Evolutionary conservation across 768 basidiomycete genomes (phyloP).

Genomic region (Lyophyllum atratum): DNA sequence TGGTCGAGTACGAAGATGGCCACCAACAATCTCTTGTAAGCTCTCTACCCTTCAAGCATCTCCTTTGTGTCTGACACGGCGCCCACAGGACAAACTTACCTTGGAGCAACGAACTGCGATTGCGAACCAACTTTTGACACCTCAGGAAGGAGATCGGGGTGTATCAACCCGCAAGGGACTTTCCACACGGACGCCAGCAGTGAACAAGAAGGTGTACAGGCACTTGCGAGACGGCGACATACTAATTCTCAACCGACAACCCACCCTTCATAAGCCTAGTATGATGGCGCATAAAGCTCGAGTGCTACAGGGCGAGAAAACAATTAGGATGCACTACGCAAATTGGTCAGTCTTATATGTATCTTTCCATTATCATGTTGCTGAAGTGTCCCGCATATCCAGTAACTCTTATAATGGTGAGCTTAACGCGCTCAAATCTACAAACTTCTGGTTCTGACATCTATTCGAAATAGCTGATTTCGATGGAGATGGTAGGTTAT

Average conservation of each 20-base stretch:
- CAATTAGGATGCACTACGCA: slow-evolving; percentile 99
- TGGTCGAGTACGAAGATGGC: slow-evolving; percentile 96
- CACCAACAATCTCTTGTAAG: slow-evolving; percentile 79
- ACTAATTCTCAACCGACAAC: slow-evolving; percentile 94
- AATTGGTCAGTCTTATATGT: slow-evolving; percentile 73
- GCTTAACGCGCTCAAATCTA: slow-evolving; percentile 20
- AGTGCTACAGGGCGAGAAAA: slow-evolving; percentile 94
- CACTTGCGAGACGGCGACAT: slow-evolving; percentile 95
- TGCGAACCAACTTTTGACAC: slow-evolving; percentile 93
- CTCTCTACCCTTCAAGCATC: background rate
- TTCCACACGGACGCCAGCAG: slow-evolving; percentile 71
- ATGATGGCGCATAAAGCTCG: slow-evolving; percentile 99
- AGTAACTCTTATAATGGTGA: slow-evolving; percentile 97
- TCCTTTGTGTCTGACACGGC: slow-evolving; percentile 2
- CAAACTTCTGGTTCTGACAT: background rate
- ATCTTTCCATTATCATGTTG: background rate
- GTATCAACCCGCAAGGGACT: slow-evolving; percentile 53
- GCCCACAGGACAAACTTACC: slow-evolving; percentile 73
- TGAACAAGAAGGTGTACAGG: slow-evolving; percentile 97
- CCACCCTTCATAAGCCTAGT: slow-evolving; percentile 97
- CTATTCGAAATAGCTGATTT: slow-evolving; percentile 66
- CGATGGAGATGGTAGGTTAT: slow-evolving; percentile 78
- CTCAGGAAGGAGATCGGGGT: slow-evolving; percentile 71
- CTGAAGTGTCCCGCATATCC: slow-evolving; percentile 19
- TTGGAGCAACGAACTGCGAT: slow-evolving; percentile 92